These are phyloP conservation scores for Peniophora sp. DNA, from an alignment of 1,284 basidiomycete species.

Conservation along the genomic window DNA sequence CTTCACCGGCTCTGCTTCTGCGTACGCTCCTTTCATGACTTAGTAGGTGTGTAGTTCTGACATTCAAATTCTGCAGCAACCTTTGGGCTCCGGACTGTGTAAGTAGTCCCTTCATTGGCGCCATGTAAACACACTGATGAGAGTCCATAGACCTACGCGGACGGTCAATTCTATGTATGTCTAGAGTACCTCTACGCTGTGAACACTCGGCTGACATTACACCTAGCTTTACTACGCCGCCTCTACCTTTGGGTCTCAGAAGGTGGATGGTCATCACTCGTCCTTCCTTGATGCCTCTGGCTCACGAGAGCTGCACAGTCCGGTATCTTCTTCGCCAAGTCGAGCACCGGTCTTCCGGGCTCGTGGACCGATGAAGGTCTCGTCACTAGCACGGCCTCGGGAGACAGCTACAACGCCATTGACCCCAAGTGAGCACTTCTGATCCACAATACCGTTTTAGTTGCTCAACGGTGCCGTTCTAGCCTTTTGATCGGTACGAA, in stretches of 20 bases:
- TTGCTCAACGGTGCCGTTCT: background rate
- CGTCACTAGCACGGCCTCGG: conserved; percentile 33
- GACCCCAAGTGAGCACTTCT: conserved; percentile 39
- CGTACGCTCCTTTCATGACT: conserved; percentile 19
- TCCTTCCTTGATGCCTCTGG: background rate
- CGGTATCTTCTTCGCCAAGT: conserved; percentile 42
- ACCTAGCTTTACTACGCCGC: conserved; percentile 34
- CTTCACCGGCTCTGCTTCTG: conserved; percentile 41
- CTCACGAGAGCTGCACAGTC: conserved; percentile 20
- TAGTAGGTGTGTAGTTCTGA: background rate
- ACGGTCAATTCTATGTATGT: conserved; percentile 37
- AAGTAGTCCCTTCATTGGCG: too few species aligned
- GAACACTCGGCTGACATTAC: background rate
- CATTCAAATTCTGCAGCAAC: conserved; percentile 15
- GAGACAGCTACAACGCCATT: conserved; percentile 46
- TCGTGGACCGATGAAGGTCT: conserved; percentile 41
- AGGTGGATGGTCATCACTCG: conserved; percentile 19
- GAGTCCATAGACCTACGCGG: conserved; percentile 21
- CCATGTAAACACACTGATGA: too few species aligned
- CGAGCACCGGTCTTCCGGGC: conserved; percentile 35
- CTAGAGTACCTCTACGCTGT: background rate
- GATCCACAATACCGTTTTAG: background rate
- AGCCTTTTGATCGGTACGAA: conserved; percentile 17
- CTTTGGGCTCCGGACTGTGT: conserved; percentile 48
- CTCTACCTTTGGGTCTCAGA: conserved; percentile 41